A percentile compares a stretch with the other conserved stretches of the same genome.
These are phyloP conservation scores for Aspergillus novoparasiticus DNA, from an alignment of 2,329 filamentous ascomycete genomes.

Conservation along the genomic window DNA sequence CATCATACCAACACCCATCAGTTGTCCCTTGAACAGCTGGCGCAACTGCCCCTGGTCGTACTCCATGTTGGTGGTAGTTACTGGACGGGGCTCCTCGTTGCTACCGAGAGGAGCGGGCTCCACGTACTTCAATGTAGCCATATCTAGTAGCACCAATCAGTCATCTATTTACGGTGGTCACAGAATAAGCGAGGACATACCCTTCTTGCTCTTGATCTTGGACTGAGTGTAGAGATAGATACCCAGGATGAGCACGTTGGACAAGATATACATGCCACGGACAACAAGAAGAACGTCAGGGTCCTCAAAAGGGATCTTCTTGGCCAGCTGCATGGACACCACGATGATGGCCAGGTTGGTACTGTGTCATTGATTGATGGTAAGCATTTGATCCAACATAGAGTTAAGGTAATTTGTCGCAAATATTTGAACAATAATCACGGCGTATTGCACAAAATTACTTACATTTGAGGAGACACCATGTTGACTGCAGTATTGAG, in stretches of 20 bases:
- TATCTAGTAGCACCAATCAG: constrained; percentile 59
- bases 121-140: constrained; percentile 98
- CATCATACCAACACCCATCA: constrained; percentile 99
- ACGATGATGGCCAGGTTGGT: constrained; percentile 94
- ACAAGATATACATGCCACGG: constrained; percentile 66
- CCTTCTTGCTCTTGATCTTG: constrained; percentile 95
- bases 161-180: background rate
- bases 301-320: constrained; percentile 93
- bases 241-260: constrained; percentile 79
- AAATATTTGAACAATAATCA: background rate
- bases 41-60: constrained; percentile 90
- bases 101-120: constrained; percentile 93
- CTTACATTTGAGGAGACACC: constrained; percentile 69
- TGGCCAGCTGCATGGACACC: constrained; percentile 97
- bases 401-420: background rate
- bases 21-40: constrained; percentile 81
- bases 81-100: constrained; percentile 89
- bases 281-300: constrained; percentile 68
- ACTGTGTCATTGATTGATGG: constrained; percentile 50
- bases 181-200: constrained; percentile 55
- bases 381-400: background rate
- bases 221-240: constrained; percentile 84
- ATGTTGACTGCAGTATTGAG: constrained; percentile 50
- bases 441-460: background rate
- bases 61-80: constrained; percentile 93